Base-by-base conservation (phyloP, 192 early-diverging fungal species). In the Coemansia erecta region DNA sequence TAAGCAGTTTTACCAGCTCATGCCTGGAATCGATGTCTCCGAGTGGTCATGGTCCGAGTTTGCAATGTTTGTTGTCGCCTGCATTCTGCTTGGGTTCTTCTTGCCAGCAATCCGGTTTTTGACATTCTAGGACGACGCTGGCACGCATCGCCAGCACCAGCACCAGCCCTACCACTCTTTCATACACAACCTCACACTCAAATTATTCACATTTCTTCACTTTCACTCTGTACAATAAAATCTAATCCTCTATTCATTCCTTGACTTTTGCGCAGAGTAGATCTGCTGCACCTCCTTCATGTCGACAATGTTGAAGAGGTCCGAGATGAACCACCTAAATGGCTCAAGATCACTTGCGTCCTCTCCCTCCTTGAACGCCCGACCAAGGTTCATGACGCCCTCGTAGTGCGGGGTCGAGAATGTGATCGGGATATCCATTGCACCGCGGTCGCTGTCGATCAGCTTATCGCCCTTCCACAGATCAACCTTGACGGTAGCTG, bases 11-110 rank as follows among this genome's bases (percentile, higher is more conserved):
- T 78, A 72, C 28, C 54, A 43, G 3, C 22, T 78, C 35, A 33
- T 78, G 53, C 75, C 75, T 10, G 75, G 62, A 13, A 64, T 78
- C 19, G 69, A 78, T 37, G 28, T 78, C n/a, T 58, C 58, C 21
- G 75, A 78, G 41, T 72, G 70, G 66, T 78, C 75, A 47, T 78
- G 75, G 75, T n/a, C 58, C 8, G 75, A 78, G 43, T 65, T 78
- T 68, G 75, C 65, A 12, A 21, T 68, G 65, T 78, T 78, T 72
- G 69, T 53, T 14, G 48, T 66, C 13, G 40, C 61, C 4, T 78
- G 75, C 49, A 63, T 78, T 40, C 23, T 61, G 13, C 18, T 78
- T 17, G 75, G 75, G 0, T 68, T 78, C 53, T 23, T 72, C 21
- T n/a, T 72, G 39, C 75, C 75, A 15, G 58, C 57, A 14, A 44